Evolutionary conservation across 257 asterid genomes (phyloP).

Genomic region (Penstemon davidsonii): DNA sequence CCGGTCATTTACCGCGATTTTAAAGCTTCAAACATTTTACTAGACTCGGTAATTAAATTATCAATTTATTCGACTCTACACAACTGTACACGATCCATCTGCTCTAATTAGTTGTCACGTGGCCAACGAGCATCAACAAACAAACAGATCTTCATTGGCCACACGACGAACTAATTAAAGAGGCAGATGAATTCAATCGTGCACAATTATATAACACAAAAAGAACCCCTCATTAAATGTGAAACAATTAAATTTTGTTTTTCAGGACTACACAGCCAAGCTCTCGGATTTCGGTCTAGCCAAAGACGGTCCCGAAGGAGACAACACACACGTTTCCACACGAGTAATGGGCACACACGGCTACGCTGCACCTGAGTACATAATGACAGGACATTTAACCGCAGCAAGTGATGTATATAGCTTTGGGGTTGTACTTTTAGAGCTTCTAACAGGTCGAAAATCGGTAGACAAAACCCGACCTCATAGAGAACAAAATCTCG

Average conservation of each 20-base stretch:
- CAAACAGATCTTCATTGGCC: too few relatives aligned
- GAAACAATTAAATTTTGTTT: neutral
- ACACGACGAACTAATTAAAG: too few relatives aligned
- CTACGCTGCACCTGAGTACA: conserved; percentile 88
- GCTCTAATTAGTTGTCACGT: too few relatives aligned
- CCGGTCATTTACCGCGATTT: conserved; percentile 90
- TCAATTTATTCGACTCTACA: too few relatives aligned
- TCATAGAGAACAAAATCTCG: conserved; percentile 60
- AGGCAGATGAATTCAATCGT: too few relatives aligned
- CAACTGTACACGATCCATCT: too few relatives aligned
- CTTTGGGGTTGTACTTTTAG: conserved; percentile 75
- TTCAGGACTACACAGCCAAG: conserved; percentile 77
- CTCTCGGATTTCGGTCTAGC: conserved; percentile 94
- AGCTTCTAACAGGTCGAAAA: conserved; percentile 75
- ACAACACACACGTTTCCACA: conserved; percentile 86
- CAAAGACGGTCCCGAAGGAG: conserved; percentile 93
- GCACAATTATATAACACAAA: too few relatives aligned
- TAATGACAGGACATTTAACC: conserved; percentile 92
- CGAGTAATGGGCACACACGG: conserved; percentile 96
- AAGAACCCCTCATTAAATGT: neutral
- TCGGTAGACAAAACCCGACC: conserved; percentile 76
- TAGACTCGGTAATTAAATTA: conserved; percentile 60
- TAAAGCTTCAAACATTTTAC: conserved; percentile 80
- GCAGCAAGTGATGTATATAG: conserved; percentile 92
- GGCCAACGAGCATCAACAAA: too few relatives aligned